Conservation (phyloP, 1,284 basidiomycete species). For the Lentinula novae-zelandiae region DNA sequence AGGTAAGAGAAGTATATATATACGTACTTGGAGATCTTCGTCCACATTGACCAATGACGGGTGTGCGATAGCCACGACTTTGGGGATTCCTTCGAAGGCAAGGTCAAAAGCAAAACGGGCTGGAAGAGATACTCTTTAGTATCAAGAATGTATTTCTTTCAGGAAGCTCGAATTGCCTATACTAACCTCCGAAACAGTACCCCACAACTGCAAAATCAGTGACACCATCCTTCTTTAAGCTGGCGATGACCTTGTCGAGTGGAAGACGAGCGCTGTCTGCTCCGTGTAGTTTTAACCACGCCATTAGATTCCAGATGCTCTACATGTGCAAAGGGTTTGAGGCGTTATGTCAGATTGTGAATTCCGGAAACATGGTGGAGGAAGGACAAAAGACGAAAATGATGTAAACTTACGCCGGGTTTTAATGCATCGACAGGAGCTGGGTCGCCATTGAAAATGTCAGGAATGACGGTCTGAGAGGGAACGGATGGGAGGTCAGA, state of each 20-base stretch:
- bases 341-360: conserved; percentile 9
- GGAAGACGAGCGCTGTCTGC: conserved; percentile 43
- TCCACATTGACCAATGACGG: conserved; percentile 10
- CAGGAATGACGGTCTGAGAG: conserved; percentile 37
- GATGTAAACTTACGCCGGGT: conserved; percentile 26
- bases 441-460: conserved; percentile 60
- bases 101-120: conserved; percentile 12
- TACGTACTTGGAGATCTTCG: conserved; percentile 13
- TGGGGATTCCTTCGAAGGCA: conserved; percentile 8
- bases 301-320: conserved; percentile 35
- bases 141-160: too few relatives aligned
- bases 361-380: neutral
- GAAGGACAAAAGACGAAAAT: too few relatives aligned
- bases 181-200: conserved; percentile 68
- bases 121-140: neutral
- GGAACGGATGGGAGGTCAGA: neutral
- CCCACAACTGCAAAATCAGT: conserved; percentile 58
- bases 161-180: neutral
- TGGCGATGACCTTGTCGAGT: conserved; percentile 55
- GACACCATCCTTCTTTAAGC: conserved; percentile 56
- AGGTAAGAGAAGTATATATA: too few relatives aligned
- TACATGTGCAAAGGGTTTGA: neutral
- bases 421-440: conserved; percentile 36
- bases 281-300: conserved; percentile 51
- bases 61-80: conserved; percentile 9